Evolutionary conservation across 768 basidiomycete genomes (phyloP).

Genomic region (Antrodiella citrinella): DNA sequence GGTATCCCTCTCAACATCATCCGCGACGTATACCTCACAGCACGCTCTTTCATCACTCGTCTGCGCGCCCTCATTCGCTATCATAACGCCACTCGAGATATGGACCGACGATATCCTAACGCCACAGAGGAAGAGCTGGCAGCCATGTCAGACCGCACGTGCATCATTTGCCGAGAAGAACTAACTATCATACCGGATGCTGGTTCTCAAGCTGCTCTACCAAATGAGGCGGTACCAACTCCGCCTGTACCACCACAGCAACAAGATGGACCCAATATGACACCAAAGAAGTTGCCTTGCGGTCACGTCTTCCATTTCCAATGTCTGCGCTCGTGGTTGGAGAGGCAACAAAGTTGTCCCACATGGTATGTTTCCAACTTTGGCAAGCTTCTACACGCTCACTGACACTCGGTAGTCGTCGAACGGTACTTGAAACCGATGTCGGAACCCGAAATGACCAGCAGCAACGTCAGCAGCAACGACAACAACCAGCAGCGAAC

Average conservation of each 20-base stretch:
- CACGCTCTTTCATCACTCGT: constrained; percentile 84
- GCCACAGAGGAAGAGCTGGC: constrained; percentile 81
- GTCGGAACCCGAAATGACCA: constrained; percentile 13
- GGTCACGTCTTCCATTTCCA: constrained; percentile 98
- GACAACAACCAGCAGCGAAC: constrained; percentile 6
- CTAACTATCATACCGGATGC: constrained; percentile 42
- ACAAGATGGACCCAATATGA: constrained; percentile 82
- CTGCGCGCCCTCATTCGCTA: constrained; percentile 87
- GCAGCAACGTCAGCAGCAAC: not conserved
- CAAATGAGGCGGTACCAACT: constrained; percentile 14
- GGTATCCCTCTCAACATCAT: constrained; percentile 95
- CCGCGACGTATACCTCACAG: constrained; percentile 93
- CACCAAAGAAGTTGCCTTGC: constrained; percentile 94
- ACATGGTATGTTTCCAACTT: constrained; percentile 65
- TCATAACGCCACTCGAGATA: constrained; percentile 88
- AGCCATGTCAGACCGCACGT: constrained; percentile 80
- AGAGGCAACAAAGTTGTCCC: constrained; percentile 97
- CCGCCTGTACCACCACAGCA: constrained; percentile 14
- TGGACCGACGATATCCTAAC: constrained; percentile 93
- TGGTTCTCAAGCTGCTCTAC: constrained; percentile 15
- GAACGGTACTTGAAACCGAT: constrained; percentile 59
- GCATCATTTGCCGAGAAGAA: constrained; percentile 98
- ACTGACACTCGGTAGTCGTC: constrained; percentile 42
- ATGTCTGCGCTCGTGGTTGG: constrained; percentile 94
- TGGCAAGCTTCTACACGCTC: constrained; percentile 12